Evolutionary conservation across 2,329 filamentous ascomycete genomes (phyloP), one percentile per base, ranked within the genome.

Genomic region (Aspergillus proliferans): DNA sequence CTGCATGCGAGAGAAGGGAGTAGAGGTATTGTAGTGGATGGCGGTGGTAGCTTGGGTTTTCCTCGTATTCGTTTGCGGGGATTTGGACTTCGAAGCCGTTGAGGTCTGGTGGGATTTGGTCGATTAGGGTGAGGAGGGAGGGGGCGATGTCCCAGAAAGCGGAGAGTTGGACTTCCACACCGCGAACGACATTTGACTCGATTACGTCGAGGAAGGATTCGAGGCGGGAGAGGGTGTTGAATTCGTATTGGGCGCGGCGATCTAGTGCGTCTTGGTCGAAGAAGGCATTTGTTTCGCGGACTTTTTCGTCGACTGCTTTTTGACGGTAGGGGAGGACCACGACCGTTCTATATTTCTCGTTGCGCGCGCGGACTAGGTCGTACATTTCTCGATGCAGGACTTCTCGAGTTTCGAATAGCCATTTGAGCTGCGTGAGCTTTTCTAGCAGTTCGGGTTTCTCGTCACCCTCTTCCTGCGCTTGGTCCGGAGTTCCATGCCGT

Each of bases 131-230:
- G 22, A 86, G 78, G 0, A 98, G 78, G 3, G 85, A 83, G 2
- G 93, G 93, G 1, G 91, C 92, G 60, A 97, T 95, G 64, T 98
- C 93, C 93, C 93, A 98, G 67, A 97, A 98, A 0, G 92, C 91
- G 8, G 86, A 91, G 2, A 96, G 79, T 70, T 97, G 93, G 48
- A 89, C 82, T 65, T 96, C 90, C 9, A 97, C 89, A 14, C 92
- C 93, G 8, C 88, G 84, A 18, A 84, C 83, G 19, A 95, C 91
- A 48, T 93, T 93, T 58, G 84, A 79, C 65, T 95, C 89, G 26
- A 96, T 82, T 6, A 93, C 82, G 43, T 80, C 78, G 57, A 88
- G 79, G 64, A 97, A 91, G 19, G 86, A 84, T 57, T 88, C 81
- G 18, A 85, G 84, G 10, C 93, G 84, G 55, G 82, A 78, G 28